phyloP scores from a whole-genome alignment of 2,329 filamentous ascomycete genomes.

The Penicillium sp. region DNA sequence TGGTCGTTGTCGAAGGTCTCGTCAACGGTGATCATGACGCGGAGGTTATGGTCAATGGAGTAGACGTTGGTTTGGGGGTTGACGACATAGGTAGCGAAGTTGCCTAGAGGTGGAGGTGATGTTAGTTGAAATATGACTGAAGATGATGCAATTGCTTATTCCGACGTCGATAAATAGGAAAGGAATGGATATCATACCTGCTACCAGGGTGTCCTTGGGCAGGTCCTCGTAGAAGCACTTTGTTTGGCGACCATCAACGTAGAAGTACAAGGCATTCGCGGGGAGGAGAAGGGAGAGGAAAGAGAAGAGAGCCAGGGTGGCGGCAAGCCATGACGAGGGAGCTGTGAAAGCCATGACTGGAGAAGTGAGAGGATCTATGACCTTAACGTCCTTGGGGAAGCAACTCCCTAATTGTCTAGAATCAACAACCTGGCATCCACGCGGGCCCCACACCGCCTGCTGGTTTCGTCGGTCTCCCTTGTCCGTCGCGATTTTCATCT shows the following conservation, averaged over 20 bases:
- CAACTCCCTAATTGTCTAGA: constrained; percentile 3
- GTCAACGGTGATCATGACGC: constrained; percentile 89
- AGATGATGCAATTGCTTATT: not conserved
- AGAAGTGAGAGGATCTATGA: not conserved
- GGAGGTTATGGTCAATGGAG: constrained; percentile 71
- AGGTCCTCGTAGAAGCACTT: constrained; percentile 99
- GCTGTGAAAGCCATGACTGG: constrained; percentile 37
- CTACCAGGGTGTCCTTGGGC: constrained; percentile 94
- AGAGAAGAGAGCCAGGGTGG: constrained; percentile 62
- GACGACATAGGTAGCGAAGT: constrained; percentile 85
- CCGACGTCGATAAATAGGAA: not conserved
- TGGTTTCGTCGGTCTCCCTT: constrained; percentile 22
- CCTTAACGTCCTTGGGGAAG: not conserved
- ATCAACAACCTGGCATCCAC: constrained; percentile 27
- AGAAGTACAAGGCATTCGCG: constrained; percentile 90
- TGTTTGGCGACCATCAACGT: constrained; percentile 77
- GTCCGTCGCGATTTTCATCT: constrained; percentile 23
- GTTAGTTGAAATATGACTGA: too few species aligned
- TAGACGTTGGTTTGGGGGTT: constrained; percentile 69
- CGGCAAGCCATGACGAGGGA: constrained; percentile 41
- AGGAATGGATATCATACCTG: constrained; percentile 57
- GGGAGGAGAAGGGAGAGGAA: constrained; percentile 61
- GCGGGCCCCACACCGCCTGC: constrained; percentile 23
- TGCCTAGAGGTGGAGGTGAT: constrained; percentile 51
- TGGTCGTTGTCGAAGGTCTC: constrained; percentile 98